A percentile compares a stretch with the other conserved stretches of the same genome.
phyloP scores from a whole-genome alignment of 345 rosid genomes.

The Eucalyptus polyanthemos region DNA sequence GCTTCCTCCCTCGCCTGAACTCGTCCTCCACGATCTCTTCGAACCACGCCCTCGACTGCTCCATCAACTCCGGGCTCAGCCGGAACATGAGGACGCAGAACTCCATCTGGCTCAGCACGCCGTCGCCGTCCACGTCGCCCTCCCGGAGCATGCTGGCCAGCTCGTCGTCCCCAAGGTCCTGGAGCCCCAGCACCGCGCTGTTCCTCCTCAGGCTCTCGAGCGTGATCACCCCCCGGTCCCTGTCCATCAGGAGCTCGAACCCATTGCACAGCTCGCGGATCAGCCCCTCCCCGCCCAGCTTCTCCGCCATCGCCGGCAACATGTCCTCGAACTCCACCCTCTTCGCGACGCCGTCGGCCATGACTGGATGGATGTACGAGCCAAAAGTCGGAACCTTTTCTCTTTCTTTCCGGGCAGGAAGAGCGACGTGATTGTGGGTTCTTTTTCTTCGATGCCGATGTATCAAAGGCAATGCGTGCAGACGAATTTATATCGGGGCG shows the following conservation, averaged over 20 bases:
- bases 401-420: background rate
- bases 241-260: constrained; percentile 38
- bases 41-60: constrained; percentile 26
- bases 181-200: constrained; percentile 25
- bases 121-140: constrained; percentile 45
- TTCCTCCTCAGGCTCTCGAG: constrained; percentile 35
- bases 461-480: background rate
- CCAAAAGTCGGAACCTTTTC: background rate
- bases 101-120: constrained; percentile 36
- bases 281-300: constrained; percentile 46
- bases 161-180: constrained; percentile 23
- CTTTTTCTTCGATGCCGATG: background rate
- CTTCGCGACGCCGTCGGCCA: constrained; percentile 5
- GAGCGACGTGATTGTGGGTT: background rate
- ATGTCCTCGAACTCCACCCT: constrained; percentile 28
- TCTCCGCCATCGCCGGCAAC: constrained; percentile 40
- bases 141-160: constrained; percentile 33
- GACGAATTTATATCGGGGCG: background rate
- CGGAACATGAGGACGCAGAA: constrained; percentile 53
- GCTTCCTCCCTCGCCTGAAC: background rate
- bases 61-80: constrained; percentile 49
- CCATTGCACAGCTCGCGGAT: constrained; percentile 40
- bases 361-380: background rate
- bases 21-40: constrained; percentile 12
- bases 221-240: constrained; percentile 32